Base-by-base conservation (phyloP, 1,284 basidiomycete genomes). In the Athelia sp. region DNA sequence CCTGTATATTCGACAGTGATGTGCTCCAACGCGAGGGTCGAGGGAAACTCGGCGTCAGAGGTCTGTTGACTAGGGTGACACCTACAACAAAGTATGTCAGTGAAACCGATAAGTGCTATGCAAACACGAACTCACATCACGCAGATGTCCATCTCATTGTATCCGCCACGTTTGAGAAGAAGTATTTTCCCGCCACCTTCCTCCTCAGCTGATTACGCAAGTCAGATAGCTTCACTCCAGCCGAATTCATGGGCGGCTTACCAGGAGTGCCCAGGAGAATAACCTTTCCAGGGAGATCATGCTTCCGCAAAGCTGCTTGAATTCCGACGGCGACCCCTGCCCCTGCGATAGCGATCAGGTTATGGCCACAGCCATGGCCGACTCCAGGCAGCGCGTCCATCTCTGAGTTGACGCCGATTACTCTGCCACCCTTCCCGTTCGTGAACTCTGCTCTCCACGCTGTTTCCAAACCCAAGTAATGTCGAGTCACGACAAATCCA, bases 191-290 rank as follows among this genome's bases (percentile, higher is more conserved):
- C 91, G 17, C 79, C 85, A 2, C 86, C 88, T 14, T 71, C 72
- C 67, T 94, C 92, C 66, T 94, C 92, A 14, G 87, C 92, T 73
- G n/a, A n/a, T n/a, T n/a, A n/a, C n/a, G n/a, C n/a, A n/a, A n/a
- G n/a, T n/a, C n/a, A n/a, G n/a, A n/a, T n/a, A n/a, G n/a, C n/a
- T n/a, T n/a, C n/a, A n/a, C n/a, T n/a, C n/a, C n/a, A n/a, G n/a
- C n/a, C n/a, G n/a, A n/a, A n/a, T n/a, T n/a, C n/a, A 32, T 46
- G 24, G 43, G 45, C n/a, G 50, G 57, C 61, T 51, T 66, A 86
- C 86, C 86, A 50, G 93, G 92, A 3, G 93, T 95, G 21, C 93
- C 92, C 3, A 95, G 72, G 24, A 95, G 74, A 43, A 93, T 70
- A 14, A 95, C 73, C 48, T 75, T 87, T 1, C 90, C 93, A 1